Percentiles rank a stretch among this genome's conserved stretches.
Conservation (phyloP, 2,329 filamentous ascomycete genomes). For the Nannizziopsis barbatae region DNA sequence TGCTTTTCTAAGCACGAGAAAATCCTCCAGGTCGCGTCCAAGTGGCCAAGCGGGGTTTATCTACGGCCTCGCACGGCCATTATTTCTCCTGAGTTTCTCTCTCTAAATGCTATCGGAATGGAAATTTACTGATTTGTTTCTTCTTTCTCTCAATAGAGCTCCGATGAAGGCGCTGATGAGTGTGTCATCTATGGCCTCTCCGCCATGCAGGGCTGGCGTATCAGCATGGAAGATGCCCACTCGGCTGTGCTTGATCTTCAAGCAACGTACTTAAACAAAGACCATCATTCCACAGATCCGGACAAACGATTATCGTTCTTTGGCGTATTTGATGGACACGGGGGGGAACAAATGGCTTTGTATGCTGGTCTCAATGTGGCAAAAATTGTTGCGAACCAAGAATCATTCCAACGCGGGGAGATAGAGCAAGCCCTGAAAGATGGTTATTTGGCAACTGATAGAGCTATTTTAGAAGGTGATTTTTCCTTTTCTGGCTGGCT, state of each 20-base stretch:
- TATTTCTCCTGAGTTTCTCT: conserved; percentile 4
- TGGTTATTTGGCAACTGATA: conserved; percentile 88
- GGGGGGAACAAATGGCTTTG: conserved; percentile 88
- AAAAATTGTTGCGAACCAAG: conserved; percentile 88
- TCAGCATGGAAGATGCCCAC: conserved; percentile 98
- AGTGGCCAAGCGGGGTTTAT: conserved; percentile 3
- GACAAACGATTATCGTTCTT: conserved; percentile 81
- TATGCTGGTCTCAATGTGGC: conserved; percentile 90
- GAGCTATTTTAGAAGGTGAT: conserved; percentile 88
- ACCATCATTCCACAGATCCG: conserved; percentile 46
- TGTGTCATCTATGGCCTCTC: conserved; percentile 87
- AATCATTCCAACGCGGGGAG: conserved; percentile 80
- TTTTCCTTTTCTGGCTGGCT: conserved; percentile 11
- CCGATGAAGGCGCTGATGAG: conserved; percentile 83
- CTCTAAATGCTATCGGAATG: conserved; percentile 15
- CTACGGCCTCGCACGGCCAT: conserved; percentile 3
- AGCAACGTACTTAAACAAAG: conserved; percentile 43
- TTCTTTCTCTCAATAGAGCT: conserved; percentile 29
- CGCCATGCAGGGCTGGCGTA: conserved; percentile 99
- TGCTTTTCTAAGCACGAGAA: not conserved
- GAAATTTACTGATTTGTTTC: conserved; percentile 14
- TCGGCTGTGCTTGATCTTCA: conserved; percentile 80
- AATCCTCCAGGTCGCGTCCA: not conserved
- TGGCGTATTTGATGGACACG: conserved; percentile 95
- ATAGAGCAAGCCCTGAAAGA: conserved; percentile 95